Percentiles rank a stretch among this genome's conserved stretches.
phyloP scores from a whole-genome alignment of 2,329 filamentous ascomycete species.

The Macroventuria anomochaeta region DNA sequence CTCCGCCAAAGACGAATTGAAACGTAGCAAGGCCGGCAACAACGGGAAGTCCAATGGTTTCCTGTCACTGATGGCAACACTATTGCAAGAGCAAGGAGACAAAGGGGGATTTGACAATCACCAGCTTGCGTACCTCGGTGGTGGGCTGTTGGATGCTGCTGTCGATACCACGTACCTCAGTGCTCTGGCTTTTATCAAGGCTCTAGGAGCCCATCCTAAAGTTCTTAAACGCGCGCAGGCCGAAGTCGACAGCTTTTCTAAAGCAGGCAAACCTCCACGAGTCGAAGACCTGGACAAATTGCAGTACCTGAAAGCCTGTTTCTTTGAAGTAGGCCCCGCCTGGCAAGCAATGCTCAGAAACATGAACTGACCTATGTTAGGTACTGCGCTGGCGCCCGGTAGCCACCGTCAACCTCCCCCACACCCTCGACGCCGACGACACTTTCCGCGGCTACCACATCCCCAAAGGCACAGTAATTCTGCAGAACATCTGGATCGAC shows the following conservation, averaged over 20 bases:
- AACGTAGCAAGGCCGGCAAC: background rate
- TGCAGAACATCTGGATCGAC: conserved; percentile 6
- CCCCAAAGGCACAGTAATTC: conserved; percentile 47
- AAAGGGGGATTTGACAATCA: conserved; percentile 17
- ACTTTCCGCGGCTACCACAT: conserved; percentile 56
- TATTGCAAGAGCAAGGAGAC: conserved; percentile 7
- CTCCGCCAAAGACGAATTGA: conserved; percentile 1
- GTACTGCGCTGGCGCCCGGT: conserved; percentile 44
- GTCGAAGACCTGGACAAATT: conserved; percentile 33
- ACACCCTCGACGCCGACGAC: conserved; percentile 55
- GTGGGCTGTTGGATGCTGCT: conserved; percentile 27
- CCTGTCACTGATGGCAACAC: conserved; percentile 1
- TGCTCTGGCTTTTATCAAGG: conserved; percentile 17
- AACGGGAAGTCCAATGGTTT: background rate
- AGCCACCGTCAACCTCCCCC: conserved; percentile 52
- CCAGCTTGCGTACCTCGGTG: conserved; percentile 28
- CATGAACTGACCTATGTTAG: conserved; percentile 26
- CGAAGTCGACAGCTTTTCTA: conserved; percentile 28
- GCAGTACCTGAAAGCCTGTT: conserved; percentile 34
- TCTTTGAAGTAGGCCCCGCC: background rate
- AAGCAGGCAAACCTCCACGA: conserved; percentile 16
- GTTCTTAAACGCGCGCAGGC: conserved; percentile 20
- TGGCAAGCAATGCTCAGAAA: background rate
- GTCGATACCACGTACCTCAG: conserved; percentile 28
- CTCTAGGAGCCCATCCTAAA: conserved; percentile 21